Base-by-base conservation (phyloP, 1,284 basidiomycete species). In the Tylopilus microsporus region DNA sequence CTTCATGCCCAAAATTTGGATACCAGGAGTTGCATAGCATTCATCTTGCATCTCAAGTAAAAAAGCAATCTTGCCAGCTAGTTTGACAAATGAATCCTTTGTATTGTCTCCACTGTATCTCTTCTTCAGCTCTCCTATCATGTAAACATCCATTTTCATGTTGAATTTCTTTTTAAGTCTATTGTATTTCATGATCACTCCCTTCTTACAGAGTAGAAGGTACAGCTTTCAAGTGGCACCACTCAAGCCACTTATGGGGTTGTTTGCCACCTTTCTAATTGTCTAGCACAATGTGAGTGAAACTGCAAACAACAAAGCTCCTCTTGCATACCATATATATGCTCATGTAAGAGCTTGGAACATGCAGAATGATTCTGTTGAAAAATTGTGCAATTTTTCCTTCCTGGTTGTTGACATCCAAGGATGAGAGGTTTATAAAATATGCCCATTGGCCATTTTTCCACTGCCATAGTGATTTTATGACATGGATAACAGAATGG, bases 1-100 rank as follows among this genome's bases (percentile, higher is more conserved):
- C 0, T 18, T 0, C 5, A 32, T 8, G 9, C 55, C 58, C 15
- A 59, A 7, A 1, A 61, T 3, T 3, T 21, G 43, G 11, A 61
- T 45, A 5, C 60, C 36, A 1, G 39, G 57, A 2, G 39, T 18
- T 6, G 48, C 19, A 3, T 25, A 43, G 1, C 36, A 11, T 1
- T 58, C 51, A 37, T 61, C 57, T 39, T 59, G 39, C 25, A 21
- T 34, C 3, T 59, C 41, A 2, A 59, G 37, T 5, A 55, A n/a
- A 3, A 49, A 56, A 0, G 25, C 12, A 0, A 19, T 48, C 12
- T 58, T 55, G 0, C 41, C 36, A 8, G 60, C 48, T 5, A 54
- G 43, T 53, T 61, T 55, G 1, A 55, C 18, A 19, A 11, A 61
- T 3, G 52, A 59, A 2, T 32, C 43, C 19, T 52, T 56, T 3